Conservation (phyloP, 768 basidiomycete species). For the Nidula microcarpa region DNA sequence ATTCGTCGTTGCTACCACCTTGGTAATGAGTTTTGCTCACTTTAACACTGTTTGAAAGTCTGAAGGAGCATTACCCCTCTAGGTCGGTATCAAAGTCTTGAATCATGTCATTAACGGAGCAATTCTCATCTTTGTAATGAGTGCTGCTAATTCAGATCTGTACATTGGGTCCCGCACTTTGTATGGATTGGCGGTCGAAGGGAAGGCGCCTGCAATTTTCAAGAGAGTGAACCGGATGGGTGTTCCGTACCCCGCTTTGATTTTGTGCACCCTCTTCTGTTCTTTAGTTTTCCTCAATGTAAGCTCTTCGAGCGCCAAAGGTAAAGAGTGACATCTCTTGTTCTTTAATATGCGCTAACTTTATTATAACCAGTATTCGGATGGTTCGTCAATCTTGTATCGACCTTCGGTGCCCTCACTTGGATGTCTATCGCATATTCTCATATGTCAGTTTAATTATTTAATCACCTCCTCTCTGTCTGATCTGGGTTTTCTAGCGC, state of each 20-base stretch:
- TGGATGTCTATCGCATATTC: constrained; percentile 54
- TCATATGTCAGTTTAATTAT: constrained; percentile 47
- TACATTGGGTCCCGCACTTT: constrained; percentile 49
- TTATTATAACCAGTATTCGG: constrained; percentile 42
- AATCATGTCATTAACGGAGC: constrained; percentile 64
- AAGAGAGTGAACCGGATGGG: constrained; percentile 39
- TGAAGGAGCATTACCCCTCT: no score
- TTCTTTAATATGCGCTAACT: no score
- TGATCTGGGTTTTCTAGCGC: constrained; percentile 17
- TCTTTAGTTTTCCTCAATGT: constrained; percentile 58
- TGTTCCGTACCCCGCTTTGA: constrained; percentile 48
- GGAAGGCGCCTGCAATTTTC: constrained; percentile 45
- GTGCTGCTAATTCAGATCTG: constrained; percentile 62
- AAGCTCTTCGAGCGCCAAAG: constrained; percentile 44
- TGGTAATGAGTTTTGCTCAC: constrained; percentile 14
- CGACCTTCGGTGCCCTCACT: constrained; percentile 44
- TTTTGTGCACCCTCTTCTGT: constrained; percentile 54
- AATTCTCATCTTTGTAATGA: constrained; percentile 63
- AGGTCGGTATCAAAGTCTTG: constrained; percentile 55
- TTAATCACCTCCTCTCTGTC: background rate
- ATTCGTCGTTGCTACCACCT: constrained; percentile 50
- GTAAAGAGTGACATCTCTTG: no score
- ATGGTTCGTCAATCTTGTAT: constrained; percentile 47
- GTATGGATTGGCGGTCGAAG: constrained; percentile 46
- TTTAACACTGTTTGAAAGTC: background rate